Evolutionary conservation across 2,329 filamentous ascomycete genomes (phyloP).

Genomic region (Fusarium verrucosum): DNA sequence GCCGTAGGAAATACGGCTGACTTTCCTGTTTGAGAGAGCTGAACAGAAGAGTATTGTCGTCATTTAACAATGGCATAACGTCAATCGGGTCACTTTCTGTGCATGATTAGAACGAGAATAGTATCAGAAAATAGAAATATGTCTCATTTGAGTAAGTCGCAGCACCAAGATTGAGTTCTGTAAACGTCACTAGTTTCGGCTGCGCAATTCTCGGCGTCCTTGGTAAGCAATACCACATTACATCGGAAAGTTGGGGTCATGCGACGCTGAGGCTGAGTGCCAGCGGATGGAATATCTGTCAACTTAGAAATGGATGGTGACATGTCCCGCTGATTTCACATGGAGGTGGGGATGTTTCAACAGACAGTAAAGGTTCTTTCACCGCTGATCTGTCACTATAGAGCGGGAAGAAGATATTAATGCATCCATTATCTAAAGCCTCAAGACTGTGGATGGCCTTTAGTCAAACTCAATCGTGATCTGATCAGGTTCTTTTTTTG

Average conservation of each 20-base stretch:
- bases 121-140: background rate
- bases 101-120: too few species aligned
- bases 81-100: too few species aligned
- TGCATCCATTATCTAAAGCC: background rate
- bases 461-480: rapidly evolving
- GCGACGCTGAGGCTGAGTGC: background rate
- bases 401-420: background rate
- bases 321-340: background rate
- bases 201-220: background rate
- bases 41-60: background rate
- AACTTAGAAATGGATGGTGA: background rate
- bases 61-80: background rate
- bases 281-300: background rate
- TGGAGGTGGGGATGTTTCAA: background rate
- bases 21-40: rapidly evolving
- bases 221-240: slow-evolving; percentile 2
- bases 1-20: too few species aligned
- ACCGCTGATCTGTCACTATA: background rate
- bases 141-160: background rate
- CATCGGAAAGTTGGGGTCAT: background rate
- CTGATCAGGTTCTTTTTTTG: background rate
- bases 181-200: background rate
- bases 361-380: background rate
- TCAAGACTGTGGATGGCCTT: background rate
- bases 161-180: background rate